These are phyloP conservation scores for Solanum sparsipilum DNA, from an alignment of 257 asterid genomes.

Conservation along the genomic window DNA sequence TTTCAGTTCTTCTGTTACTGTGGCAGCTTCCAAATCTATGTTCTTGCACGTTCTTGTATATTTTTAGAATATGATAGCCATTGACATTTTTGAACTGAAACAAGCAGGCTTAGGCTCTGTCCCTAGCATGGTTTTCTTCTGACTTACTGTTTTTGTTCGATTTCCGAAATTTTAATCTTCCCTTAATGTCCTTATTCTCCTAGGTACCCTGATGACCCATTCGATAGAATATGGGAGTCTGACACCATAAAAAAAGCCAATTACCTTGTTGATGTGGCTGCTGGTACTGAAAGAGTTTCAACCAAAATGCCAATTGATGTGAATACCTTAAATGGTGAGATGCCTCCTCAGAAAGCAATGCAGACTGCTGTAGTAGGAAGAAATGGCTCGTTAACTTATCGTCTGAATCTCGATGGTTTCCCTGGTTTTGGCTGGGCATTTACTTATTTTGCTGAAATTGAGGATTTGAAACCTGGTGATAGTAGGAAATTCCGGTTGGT, in stretches of 20 bases:
- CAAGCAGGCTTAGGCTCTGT: neutral
- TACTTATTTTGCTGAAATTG: slow-evolving; percentile 85
- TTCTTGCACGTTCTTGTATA: neutral
- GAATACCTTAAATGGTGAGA: slow-evolving; percentile 27
- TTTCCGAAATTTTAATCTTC: neutral
- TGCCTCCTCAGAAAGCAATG: slow-evolving; percentile 91
- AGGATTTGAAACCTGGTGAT: slow-evolving; percentile 52
- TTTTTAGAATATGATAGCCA: neutral
- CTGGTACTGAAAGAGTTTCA: slow-evolving; percentile 79
- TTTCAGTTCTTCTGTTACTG: neutral
- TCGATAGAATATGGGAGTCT: slow-evolving; percentile 88
- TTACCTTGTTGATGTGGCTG: slow-evolving; percentile 91
- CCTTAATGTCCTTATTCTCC: neutral
- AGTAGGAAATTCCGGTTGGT: slow-evolving; percentile 64
- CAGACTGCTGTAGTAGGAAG: slow-evolving; percentile 99
- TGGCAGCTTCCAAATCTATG: neutral
- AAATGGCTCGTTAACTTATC: slow-evolving; percentile 79
- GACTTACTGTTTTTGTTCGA: neutral
- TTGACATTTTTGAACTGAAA: neutral
- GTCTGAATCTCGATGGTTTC: slow-evolving; percentile 90
- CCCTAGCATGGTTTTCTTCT: neutral
- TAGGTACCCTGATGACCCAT: slow-evolving; percentile 97
- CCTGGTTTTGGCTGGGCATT: slow-evolving; percentile 95
- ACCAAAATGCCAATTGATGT: slow-evolving; percentile 66
- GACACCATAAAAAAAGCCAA: slow-evolving; percentile 76